Percentiles rank a stretch among this genome's conserved stretches.
phyloP scores from a whole-genome alignment of 2,329 filamentous ascomycete species.

The Fusarium duplospermum region DNA sequence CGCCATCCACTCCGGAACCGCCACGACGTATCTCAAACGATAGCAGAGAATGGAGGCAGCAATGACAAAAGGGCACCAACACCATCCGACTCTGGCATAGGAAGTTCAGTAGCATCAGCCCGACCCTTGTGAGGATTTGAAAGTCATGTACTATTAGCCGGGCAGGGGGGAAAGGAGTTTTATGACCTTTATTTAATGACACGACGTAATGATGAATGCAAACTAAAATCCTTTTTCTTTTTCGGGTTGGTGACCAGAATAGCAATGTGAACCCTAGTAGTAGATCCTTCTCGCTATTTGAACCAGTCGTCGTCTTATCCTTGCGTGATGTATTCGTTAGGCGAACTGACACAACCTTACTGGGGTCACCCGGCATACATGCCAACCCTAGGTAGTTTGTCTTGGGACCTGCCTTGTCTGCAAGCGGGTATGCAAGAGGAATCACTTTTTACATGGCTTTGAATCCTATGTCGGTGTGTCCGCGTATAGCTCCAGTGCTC shows the following conservation, averaged over 20 bases:
- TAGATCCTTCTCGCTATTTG: not conserved
- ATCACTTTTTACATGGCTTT: not conserved
- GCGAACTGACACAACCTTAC: not conserved
- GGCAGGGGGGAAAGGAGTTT: not conserved
- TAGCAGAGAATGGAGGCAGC: not conserved
- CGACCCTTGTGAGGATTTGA: not conserved
- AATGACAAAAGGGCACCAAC: constrained; percentile 1
- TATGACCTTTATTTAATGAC: not conserved
- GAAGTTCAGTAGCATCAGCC: constrained; percentile 12
- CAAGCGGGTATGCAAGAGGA: not conserved
- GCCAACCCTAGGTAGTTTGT: not conserved
- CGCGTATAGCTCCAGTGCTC: not conserved
- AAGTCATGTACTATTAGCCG: not conserved
- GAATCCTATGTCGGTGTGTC: not conserved
- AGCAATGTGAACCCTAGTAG: not conserved
- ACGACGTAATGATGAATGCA: not conserved
- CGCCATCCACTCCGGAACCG: not conserved
- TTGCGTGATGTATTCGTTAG: not conserved
- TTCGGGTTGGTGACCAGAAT: not conserved
- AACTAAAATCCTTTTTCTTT: not conserved
- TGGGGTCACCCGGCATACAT: not conserved
- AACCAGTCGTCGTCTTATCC: not conserved
- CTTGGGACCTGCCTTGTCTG: not conserved
- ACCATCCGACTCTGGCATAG: constrained; percentile 19
- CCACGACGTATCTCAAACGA: not conserved